A percentile compares a stretch with the other conserved stretches of the same genome.
phyloP scores from a whole-genome alignment of 768 basidiomycete genomes.

The Rhodotorula kratochvilovae region DNA sequence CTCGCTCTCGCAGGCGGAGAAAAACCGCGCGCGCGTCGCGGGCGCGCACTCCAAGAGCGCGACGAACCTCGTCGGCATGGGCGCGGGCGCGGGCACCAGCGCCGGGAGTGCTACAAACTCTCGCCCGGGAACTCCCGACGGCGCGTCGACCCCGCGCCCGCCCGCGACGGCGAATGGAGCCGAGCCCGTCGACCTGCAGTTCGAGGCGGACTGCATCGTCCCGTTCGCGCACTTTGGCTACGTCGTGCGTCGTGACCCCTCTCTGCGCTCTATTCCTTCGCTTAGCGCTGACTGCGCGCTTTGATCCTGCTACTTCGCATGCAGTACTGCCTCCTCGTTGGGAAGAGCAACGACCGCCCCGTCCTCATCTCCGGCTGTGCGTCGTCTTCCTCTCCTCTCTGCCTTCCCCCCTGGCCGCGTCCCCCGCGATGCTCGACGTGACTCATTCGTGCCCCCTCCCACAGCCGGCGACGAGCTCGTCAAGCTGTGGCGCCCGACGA shows the following conservation, averaged over 20 bases:
- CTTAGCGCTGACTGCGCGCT: too few relatives aligned
- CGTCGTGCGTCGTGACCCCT: slow-evolving; percentile 50
- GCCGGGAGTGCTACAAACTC: neutral
- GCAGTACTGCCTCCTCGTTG: slow-evolving; percentile 52
- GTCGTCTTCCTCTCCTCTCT: neutral
- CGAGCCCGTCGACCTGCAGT: slow-evolving; percentile 26
- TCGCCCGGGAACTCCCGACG: neutral
- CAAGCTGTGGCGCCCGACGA: slow-evolving; percentile 56
- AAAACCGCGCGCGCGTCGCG: slow-evolving; percentile 11
- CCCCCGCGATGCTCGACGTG: neutral
- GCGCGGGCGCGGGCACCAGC: neutral
- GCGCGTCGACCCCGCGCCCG: neutral
- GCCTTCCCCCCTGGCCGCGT: fast-evolving
- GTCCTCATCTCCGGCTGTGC: slow-evolving; percentile 43
- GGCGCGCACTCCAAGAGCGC: neutral
- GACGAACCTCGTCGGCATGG: neutral
- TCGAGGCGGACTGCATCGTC: slow-evolving; percentile 57
- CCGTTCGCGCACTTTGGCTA: slow-evolving; percentile 93
- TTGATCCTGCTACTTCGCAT: too few relatives aligned
- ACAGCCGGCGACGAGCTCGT: slow-evolving; percentile 76
- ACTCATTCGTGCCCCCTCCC: neutral
- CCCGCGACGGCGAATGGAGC: neutral
- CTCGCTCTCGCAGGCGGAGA: slow-evolving; percentile 27
- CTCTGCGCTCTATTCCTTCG: neutral
- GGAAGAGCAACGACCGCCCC: slow-evolving; percentile 50